phyloP scores from a whole-genome alignment of 257 asterid genomes.

The Solanum rostratum region DNA sequence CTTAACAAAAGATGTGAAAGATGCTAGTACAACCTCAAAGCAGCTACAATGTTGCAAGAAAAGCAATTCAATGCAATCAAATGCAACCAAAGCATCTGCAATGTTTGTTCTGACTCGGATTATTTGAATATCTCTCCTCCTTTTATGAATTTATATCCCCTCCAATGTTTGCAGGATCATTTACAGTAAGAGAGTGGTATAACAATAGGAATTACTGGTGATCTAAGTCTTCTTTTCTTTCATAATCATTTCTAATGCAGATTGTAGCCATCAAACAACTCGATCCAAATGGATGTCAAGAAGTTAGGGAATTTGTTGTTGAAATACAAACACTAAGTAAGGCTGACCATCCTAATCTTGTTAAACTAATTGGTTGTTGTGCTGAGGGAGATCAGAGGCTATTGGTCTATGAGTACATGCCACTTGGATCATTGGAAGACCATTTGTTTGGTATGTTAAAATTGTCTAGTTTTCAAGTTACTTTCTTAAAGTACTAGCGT shows the following conservation, averaged over 20 bases:
- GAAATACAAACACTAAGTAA: slow-evolving; percentile 54
- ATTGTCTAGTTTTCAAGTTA: not conserved
- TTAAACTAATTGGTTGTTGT: slow-evolving; percentile 62
- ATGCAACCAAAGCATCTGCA: too few relatives aligned
- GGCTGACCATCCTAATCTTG: slow-evolving; percentile 69
- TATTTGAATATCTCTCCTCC: not conserved
- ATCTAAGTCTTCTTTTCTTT: not conserved
- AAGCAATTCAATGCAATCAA: too few relatives aligned
- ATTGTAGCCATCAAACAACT: slow-evolving; percentile 73
- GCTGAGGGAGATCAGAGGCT: slow-evolving; percentile 66
- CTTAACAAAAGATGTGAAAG: too few relatives aligned
- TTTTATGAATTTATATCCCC: not conserved
- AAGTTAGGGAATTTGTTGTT: slow-evolving; percentile 56
- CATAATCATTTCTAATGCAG: slow-evolving; percentile 18
- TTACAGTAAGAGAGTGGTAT: not conserved
- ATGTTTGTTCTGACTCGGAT: too few relatives aligned
- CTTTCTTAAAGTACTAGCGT: not conserved
- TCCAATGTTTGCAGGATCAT: not conserved
- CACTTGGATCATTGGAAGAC: slow-evolving; percentile 72
- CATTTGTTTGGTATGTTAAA: slow-evolving; percentile 48
- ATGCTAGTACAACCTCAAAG: too few relatives aligned
- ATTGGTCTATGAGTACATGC: slow-evolving; percentile 77
- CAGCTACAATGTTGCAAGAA: too few relatives aligned
- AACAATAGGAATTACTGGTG: not conserved
- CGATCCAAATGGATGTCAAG: slow-evolving; percentile 65